phyloP scores from a whole-genome alignment of 495 filamentous ascomycete genomes.

The Aspergillus bridgeri region DNA sequence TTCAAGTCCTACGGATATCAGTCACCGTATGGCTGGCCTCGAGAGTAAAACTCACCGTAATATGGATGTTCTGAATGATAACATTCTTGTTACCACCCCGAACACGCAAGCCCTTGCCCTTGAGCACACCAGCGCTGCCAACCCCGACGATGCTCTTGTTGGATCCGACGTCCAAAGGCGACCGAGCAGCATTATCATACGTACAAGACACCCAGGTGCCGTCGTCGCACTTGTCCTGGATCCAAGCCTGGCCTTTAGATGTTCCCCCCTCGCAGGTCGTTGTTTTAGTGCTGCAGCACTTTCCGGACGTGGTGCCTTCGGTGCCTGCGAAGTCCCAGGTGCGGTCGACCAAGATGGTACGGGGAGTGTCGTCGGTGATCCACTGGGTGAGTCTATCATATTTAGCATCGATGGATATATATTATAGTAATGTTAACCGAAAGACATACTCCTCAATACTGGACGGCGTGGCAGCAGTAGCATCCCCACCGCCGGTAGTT shows the following conservation, averaged over 20 bases:
- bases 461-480: constrained; percentile 10
- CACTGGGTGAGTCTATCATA: constrained; percentile 2
- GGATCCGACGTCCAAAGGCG: constrained; percentile 21
- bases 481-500: constrained; percentile 18
- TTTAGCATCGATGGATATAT: background rate
- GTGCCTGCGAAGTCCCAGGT: constrained; percentile 25
- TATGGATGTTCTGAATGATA: constrained; percentile 34
- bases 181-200: constrained; percentile 19
- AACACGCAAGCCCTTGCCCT: constrained; percentile 17
- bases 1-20: constrained; percentile 16
- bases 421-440: too few species aligned
- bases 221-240: constrained; percentile 12
- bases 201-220: constrained; percentile 14
- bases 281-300: constrained; percentile 14
- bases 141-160: constrained; percentile 32
- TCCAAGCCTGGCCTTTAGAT: constrained; percentile 11
- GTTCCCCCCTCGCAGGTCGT: constrained; percentile 17
- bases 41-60: constrained; percentile 10
- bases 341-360: constrained; percentile 40
- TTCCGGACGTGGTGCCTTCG: constrained; percentile 22
- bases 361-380: constrained; percentile 32
- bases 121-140: constrained; percentile 21
- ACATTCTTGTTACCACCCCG: constrained; percentile 19
- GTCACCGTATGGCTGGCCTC: background rate
- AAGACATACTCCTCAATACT: constrained; percentile 11